A percentile compares a stretch with the other conserved stretches of the same genome.
These are phyloP conservation scores for Adansonia rubrostipa DNA, from an alignment of 441 rosid genomes.

Conservation along the genomic window DNA sequence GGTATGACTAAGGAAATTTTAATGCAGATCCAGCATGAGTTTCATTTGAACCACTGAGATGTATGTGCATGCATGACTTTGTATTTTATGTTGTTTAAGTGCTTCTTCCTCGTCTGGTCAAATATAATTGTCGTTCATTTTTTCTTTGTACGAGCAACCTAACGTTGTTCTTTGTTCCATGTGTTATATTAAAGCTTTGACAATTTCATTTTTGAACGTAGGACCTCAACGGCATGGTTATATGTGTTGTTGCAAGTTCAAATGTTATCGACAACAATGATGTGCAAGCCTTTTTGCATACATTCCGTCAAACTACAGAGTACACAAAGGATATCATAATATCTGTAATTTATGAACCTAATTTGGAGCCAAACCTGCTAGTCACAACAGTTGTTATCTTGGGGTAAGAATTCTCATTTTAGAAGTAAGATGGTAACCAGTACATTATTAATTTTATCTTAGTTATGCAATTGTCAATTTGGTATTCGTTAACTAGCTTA, in stretches of 20 bases:
- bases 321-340: constrained; percentile 66
- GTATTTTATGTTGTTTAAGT: constrained; percentile 10
- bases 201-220: constrained; percentile 34
- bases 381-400: constrained; percentile 68
- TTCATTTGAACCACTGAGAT: constrained; percentile 7
- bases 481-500: background rate
- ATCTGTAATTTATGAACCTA: constrained; percentile 63
- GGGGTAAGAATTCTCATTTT: constrained; percentile 54
- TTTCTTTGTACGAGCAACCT: background rate
- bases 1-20: constrained; percentile 44
- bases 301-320: constrained; percentile 67
- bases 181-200: constrained; percentile 19
- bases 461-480: constrained; percentile 1
- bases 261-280: constrained; percentile 46
- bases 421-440: constrained; percentile 5
- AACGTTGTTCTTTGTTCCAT: constrained; percentile 12
- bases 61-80: background rate
- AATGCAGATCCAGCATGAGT: background rate
- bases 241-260: constrained; percentile 76
- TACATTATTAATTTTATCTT: background rate
- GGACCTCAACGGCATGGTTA: constrained; percentile 62
- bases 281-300: constrained; percentile 52
- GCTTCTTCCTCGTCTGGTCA: background rate
- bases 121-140: background rate
- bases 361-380: constrained; percentile 58